Evolutionary conservation across 306 rosid genomes (phyloP), one percentile per base, ranked within the genome.

Genomic region (Fagus sylvatica): DNA sequence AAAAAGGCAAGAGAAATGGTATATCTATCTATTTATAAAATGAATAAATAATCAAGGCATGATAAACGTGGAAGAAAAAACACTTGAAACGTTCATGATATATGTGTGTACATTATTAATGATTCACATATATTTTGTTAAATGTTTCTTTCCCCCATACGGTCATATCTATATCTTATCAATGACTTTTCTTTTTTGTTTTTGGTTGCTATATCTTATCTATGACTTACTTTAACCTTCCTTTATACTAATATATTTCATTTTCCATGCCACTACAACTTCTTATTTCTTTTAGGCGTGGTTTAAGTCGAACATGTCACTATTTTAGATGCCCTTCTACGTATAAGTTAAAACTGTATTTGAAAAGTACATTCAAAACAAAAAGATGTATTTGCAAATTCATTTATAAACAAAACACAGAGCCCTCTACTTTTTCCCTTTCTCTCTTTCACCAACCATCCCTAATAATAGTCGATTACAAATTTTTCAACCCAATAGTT

Each of bases 41-140:
- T 11, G 22, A 57, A 3, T 41, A 55, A 17, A 12, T 40, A 41
- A 39, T 1, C 4, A 73, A 43, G 36, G 69, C 79, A 61, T 48
- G 41, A 59, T 40, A 76, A 76, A 75, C 73, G 76, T 75, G 42
- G 19, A 60, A 75, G 73, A 60, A 76, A 62, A 54, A 71, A 71
- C 60, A 71, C 74, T 10, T 13, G 43, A 61, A 42, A 53, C 17
- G 30, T 22, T 12, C 16, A 37, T 65, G 49, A 71, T 53, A 10
- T 39, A n/a, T 61, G 34, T 3, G 65, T 3, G 12, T 51, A 62
- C 66, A 42, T 70, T 53, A 57, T 37, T 17, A 65, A 65, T 6
- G n/a, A 33, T 36, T 62, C 43, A 1, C 43, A 15, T 33, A 59
- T 32, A 12, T 9, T 55, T 11, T 13, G 7, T 34, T 33, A 17